Base-by-base conservation (phyloP, 1,284 basidiomycete species). In the Chondrostereum purpureum region DNA sequence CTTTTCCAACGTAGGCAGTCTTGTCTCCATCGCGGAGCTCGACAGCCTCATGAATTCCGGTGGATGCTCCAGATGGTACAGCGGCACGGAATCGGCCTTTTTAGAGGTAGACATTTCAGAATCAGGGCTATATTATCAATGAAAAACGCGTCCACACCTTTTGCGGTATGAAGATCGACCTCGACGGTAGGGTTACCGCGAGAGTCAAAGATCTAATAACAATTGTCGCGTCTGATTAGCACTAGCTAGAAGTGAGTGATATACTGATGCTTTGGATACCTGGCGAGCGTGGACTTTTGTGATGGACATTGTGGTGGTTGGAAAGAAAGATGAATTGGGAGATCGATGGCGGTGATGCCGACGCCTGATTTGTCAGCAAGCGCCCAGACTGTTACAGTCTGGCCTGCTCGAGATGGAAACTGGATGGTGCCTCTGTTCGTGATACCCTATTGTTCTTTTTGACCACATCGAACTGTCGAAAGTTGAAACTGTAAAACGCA, bases 21-120 rank as follows among this genome's bases (percentile, higher is more conserved):
- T 95, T 95, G 77, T 94, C 95, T 53, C 87, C 88, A 71, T 99
- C 96, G 58, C 96, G 92, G 64, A 99, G 88, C 75, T 99, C 96
- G 55, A 96, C 92, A 54, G 96, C 96, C 73, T 99, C 96, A 71
- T 99, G 92, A 57, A 92, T 75, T 77, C 96, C 96, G 48, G 95
- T 99, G 50, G 95, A 99, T 42, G 96, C 96, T 67, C 96, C 96
- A 48, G 94, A 98, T 47, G 96, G 96, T 39, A 99, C 96, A 54
- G 92, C 82, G 53, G 92, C 91, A 55, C 92, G 88, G 88, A 88
- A 99, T 58, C 84, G 85, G 54, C 95, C 94, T 5, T 42, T 17
- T 24, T 40, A 33, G 52, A 42, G 12, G 23, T 41, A 48, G 8
- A 17, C n/a, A n/a, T n/a, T n/a, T n/a, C n/a, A 34, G 37, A 46